Base-by-base conservation (phyloP, 2,329 filamentous ascomycete species). In the Onygenales sp. region DNA sequence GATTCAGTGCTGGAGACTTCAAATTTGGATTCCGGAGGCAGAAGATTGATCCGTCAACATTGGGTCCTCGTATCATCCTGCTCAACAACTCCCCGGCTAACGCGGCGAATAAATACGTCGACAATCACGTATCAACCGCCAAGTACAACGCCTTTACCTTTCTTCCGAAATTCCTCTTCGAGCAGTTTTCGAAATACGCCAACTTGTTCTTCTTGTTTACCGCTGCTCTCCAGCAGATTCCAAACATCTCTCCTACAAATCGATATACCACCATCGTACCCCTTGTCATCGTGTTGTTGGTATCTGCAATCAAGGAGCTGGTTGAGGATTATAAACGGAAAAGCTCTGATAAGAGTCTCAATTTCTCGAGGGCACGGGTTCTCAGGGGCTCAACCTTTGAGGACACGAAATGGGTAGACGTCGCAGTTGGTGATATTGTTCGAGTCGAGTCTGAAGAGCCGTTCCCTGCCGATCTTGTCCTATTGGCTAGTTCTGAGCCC, bases 131-230 rank as follows among this genome's bases (percentile, higher is more conserved):
- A 58, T 97, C 92, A 43, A 98, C 93, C 5, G 87, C 93, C 58
- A 98, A 98, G 72, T 98, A 98, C 81, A 98, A 97, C 69, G 64
- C 89, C 65, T 78, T 88, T 52, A 95, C 90, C 17, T 98, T 98
- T 70, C 68, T 97, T 14, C 93, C 93, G 50, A 98, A 98, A 72
- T 98, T 98, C 72, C 78, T 98, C 54, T 90, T 92, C 69, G 93
- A 98, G 71, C 93, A 98, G 69, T 98, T 98, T 74, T 96, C 91
- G 57, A 98, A 96, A 77, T 95, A 96, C 72, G 93, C 93, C 76
- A 98, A 98, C 73, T 73, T 98, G 66, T 98, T 98, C 78, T 98
- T 98, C 86, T 81, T 98, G 68, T 97, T 98, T 71, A 98, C 93
- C 39, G 91, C 93, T 13, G 85, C 83, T 42, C 75, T 98, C 45